These are phyloP conservation scores for Leccinellum luteum DNA, from an alignment of 768 basidiomycete genomes.

Conservation along the genomic window DNA sequence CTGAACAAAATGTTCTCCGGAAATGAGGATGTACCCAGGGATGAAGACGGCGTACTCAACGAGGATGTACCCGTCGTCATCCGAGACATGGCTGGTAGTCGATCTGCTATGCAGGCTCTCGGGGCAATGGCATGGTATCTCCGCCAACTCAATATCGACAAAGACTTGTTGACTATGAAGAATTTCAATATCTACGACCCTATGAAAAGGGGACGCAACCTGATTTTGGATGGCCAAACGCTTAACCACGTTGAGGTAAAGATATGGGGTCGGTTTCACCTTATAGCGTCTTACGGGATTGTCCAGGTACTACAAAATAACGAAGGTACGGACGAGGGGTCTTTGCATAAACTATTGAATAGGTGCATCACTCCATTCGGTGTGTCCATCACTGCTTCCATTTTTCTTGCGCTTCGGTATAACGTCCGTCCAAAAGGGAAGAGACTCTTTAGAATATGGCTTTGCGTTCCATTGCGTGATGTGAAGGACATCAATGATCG, in stretches of 20 bases:
- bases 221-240: constrained; percentile 92
- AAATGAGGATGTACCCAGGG: constrained; percentile 43
- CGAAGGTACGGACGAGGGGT: constrained; percentile 91
- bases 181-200: constrained; percentile 99
- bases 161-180: constrained; percentile 91
- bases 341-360: constrained; percentile 76
- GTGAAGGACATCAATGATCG: constrained; percentile 85
- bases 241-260: constrained; percentile 90
- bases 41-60: constrained; percentile 38
- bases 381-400: constrained; percentile 27
- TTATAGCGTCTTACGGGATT: constrained; percentile 3
- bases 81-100: constrained; percentile 62
- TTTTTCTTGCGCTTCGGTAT: constrained; percentile 3
- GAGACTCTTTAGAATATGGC: constrained; percentile 94
- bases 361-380: constrained; percentile 92
- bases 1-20: constrained; percentile 63
- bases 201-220: constrained; percentile 81
- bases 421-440: constrained; percentile 59
- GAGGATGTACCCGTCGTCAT: constrained; percentile 67
- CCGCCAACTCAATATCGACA: constrained; percentile 91
- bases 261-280: neutral
- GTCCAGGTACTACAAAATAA: constrained; percentile 80
- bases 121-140: constrained; percentile 96
- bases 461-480: constrained; percentile 87
- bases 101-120: constrained; percentile 75